phyloP scores from a whole-genome alignment of 371 early-diverging fungal genomes.

The Chytridiales sp. region DNA sequence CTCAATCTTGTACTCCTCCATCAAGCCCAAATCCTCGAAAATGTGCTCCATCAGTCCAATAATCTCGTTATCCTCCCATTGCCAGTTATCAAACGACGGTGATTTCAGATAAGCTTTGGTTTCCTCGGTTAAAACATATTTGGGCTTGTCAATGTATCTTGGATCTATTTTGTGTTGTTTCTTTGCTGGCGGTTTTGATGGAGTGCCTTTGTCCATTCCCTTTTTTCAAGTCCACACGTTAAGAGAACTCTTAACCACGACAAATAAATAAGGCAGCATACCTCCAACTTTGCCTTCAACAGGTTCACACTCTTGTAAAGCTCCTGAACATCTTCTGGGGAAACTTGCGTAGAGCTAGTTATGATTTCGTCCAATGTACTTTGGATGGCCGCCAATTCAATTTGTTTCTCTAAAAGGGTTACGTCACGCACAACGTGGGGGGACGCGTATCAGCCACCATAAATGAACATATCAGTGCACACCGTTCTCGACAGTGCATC shows the following conservation, averaged over 20 bases:
- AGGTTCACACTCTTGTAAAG: slow-evolving; percentile 7
- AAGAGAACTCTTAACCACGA: not conserved
- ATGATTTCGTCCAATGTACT: slow-evolving; percentile 12
- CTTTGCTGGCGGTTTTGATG: not conserved
- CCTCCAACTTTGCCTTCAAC: slow-evolving; percentile 24
- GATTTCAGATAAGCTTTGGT: slow-evolving; percentile 37
- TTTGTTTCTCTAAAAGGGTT: slow-evolving; percentile 7
- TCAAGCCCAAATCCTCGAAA: slow-evolving; percentile 45
- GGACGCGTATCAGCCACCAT: no score
- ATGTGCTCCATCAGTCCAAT: slow-evolving; percentile 46
- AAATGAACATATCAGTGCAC: no score
- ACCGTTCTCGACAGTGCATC: no score
- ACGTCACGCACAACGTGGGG: no score
- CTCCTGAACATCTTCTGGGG: slow-evolving; percentile 15
- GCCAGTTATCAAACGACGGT: slow-evolving; percentile 52
- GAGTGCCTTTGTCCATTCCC: not conserved
- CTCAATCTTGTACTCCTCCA: slow-evolving; percentile 47
- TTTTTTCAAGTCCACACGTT: slow-evolving; percentile 5
- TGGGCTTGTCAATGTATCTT: slow-evolving; percentile 15
- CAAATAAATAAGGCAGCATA: not conserved
- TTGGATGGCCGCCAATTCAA: slow-evolving; percentile 5
- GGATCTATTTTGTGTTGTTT: slow-evolving; percentile 7
- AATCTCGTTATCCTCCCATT: slow-evolving; percentile 49
- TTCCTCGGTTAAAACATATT: slow-evolving; percentile 36
- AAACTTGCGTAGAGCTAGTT: slow-evolving; percentile 1